These are phyloP conservation scores for Colletotrichum kahawae DNA, from an alignment of 2,329 filamentous ascomycete species.

Conservation along the genomic window DNA sequence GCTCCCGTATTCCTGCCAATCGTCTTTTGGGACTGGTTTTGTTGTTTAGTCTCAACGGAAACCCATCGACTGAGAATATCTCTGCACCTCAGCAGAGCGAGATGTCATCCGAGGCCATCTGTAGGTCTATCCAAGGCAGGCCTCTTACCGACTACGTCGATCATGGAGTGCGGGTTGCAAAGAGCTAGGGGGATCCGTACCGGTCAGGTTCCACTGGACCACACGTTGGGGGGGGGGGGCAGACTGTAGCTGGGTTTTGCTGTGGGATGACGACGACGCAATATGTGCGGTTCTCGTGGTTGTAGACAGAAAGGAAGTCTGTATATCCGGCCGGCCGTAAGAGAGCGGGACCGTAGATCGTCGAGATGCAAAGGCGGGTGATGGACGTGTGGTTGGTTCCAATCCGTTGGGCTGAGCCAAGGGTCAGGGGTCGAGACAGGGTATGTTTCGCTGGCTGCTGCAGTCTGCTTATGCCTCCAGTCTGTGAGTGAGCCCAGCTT, in stretches of 20 bases:
- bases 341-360: neutral
- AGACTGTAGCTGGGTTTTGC: neutral
- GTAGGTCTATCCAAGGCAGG: neutral
- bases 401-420: slow-evolving; percentile 11
- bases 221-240: neutral
- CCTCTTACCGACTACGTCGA: neutral
- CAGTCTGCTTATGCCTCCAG: slow-evolving; percentile 7
- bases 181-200: neutral
- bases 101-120: neutral
- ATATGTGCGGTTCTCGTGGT: neutral
- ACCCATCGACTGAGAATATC: neutral
- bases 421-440: slow-evolving; percentile 10
- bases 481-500: neutral
- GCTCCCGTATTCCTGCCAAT: slow-evolving; percentile 2
- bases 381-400: slow-evolving; percentile 14
- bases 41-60: neutral
- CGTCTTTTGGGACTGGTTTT: neutral
- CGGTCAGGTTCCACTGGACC: neutral
- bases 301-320: neutral
- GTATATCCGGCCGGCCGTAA: slow-evolving; percentile 7
- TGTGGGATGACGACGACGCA: neutral
- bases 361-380: slow-evolving; percentile 7
- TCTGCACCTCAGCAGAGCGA: neutral
- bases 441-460: slow-evolving; percentile 6
- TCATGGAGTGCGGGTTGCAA: neutral